Conservation (phyloP, 495 filamentous ascomycete species). For the Cryomyces antarcticus region DNA sequence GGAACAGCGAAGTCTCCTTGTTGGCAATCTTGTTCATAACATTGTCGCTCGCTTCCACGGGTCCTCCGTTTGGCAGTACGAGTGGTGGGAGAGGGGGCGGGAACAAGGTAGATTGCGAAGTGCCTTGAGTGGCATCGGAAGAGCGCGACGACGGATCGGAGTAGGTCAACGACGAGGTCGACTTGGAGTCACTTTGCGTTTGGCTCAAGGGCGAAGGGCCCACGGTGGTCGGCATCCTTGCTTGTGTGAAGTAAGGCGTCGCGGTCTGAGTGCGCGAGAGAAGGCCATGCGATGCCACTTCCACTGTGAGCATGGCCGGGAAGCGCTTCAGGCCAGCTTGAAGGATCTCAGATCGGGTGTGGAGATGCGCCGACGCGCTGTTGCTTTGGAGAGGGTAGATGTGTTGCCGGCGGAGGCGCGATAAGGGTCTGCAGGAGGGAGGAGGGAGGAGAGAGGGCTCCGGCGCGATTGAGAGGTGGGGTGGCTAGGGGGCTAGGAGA, state of each 20-base stretch:
- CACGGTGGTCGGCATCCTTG: conserved; percentile 7
- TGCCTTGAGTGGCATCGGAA: conserved; percentile 19
- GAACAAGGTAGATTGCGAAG: conserved; percentile 17
- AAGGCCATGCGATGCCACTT: conserved; percentile 14
- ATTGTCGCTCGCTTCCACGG: conserved; percentile 54
- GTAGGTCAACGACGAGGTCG: conserved; percentile 15
- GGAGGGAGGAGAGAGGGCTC: no score
- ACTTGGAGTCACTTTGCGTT: conserved; percentile 12
- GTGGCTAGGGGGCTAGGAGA: no score
- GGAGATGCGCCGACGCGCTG: not conserved
- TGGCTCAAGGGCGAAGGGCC: conserved; percentile 9
- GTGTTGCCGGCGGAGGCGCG: no score
- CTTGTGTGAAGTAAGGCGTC: conserved; percentile 6
- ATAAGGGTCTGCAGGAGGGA: no score
- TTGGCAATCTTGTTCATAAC: conserved; percentile 92
- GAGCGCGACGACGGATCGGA: conserved; percentile 17
- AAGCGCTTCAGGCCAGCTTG: not conserved
- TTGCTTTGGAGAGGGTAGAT: no score
- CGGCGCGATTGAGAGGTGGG: no score
- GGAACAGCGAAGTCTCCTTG: conserved; percentile 72
- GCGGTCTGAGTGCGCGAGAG: conserved; percentile 13
- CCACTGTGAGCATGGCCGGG: conserved; percentile 5
- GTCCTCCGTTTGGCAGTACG: conserved; percentile 26
- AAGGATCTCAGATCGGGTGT: not conserved
- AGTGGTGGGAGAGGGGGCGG: conserved; percentile 16